A percentile compares a stretch with the other conserved stretches of the same genome.
Evolutionary conservation across 140 eudicot species (phyloP).

Genomic region (Bidens hawaiensis): DNA sequence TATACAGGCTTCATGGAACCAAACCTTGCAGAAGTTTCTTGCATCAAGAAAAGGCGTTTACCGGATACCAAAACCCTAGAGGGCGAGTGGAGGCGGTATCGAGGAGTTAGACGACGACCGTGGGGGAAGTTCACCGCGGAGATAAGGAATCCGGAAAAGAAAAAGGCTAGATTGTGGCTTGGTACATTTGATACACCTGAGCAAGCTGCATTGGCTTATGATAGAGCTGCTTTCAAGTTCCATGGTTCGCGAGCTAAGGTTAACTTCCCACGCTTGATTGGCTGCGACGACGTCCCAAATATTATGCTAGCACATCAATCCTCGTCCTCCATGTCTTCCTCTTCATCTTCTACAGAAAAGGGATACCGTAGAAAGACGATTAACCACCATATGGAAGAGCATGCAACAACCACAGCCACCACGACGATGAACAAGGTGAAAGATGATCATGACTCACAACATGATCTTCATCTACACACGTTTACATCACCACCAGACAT

Average conservation of each 20-base stretch:
- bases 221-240: constrained; percentile 44
- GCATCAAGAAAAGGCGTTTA: constrained; percentile 8
- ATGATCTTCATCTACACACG: constrained; percentile 17
- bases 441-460: constrained; percentile 13
- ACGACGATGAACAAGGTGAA: not conserved
- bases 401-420: not conserved
- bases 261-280: constrained; percentile 42
- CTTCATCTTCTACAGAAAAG: too few relatives aligned
- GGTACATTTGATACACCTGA: constrained; percentile 58
- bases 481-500: not conserved
- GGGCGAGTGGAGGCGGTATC: constrained; percentile 43
- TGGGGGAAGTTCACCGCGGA: constrained; percentile 65
- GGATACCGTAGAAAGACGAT: too few relatives aligned
- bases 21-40: constrained; percentile 1
- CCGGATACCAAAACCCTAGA: not conserved
- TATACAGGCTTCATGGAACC: constrained; percentile 8
- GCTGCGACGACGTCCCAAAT: constrained; percentile 20
- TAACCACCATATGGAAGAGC: too few relatives aligned
- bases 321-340: constrained; percentile 11
- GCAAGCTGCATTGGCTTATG: constrained; percentile 62
- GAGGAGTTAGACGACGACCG: constrained; percentile 61
- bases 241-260: constrained; percentile 51
- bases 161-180: constrained; percentile 46
- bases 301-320: not conserved
- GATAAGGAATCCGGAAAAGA: constrained; percentile 52